These are phyloP conservation scores for Fusarium marasasianum DNA, from an alignment of 2,329 filamentous ascomycete genomes.

Conservation along the genomic window DNA sequence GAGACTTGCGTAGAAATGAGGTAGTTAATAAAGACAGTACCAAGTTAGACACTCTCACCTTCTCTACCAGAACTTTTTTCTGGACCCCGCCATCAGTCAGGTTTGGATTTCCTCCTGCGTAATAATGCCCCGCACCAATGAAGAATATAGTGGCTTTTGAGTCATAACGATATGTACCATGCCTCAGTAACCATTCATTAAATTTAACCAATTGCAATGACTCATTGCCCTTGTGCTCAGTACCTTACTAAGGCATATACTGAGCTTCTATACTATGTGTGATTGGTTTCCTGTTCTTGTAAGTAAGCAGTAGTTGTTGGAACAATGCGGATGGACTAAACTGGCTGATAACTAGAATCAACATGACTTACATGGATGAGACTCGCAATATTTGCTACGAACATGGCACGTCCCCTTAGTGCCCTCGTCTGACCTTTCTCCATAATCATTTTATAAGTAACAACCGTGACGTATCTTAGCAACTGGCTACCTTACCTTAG, in stretches of 20 bases:
- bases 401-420: background rate
- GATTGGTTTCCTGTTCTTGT: background rate
- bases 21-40: constrained; percentile 7
- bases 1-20: constrained; percentile 6
- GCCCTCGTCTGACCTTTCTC: background rate
- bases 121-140: constrained; percentile 35
- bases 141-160: constrained; percentile 13
- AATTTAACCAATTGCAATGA: background rate
- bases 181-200: background rate
- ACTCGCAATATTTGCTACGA: background rate
- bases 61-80: constrained; percentile 33
- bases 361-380: background rate
- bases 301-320: background rate
- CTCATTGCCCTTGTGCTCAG: too few relatives aligned
- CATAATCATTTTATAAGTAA: background rate
- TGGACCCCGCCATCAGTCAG: constrained; percentile 40
- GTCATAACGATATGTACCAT: constrained; percentile 24
- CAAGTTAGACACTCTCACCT: background rate
- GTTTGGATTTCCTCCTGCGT: constrained; percentile 27
- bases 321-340: background rate
- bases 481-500: background rate
- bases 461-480: background rate
- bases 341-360: background rate
- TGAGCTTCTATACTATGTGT: background rate
- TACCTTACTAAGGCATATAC: background rate